A percentile compares a stretch with the other conserved stretches of the same genome.
Evolutionary conservation across 192 early-diverging fungal genomes (phyloP).

Genomic region (Paraglomus occultum): DNA sequence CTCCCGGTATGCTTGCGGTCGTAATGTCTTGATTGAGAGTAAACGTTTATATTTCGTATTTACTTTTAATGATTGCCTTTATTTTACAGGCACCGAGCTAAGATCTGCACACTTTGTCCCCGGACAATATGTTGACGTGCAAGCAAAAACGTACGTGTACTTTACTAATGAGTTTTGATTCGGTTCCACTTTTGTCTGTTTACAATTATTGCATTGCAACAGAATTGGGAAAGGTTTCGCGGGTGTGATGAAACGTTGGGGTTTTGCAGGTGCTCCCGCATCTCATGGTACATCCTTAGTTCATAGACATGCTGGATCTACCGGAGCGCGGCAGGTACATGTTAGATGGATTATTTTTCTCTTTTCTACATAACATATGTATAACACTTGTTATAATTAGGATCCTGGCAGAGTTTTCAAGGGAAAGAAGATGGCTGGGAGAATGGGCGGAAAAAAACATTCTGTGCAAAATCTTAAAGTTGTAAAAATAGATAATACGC

Average conservation of each 20-base stretch:
- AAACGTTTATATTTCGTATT: not conserved
- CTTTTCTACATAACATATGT: not conserved
- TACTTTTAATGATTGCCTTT: not conserved
- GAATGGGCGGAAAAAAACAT: constrained; percentile 82
- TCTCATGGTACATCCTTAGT: constrained; percentile 91
- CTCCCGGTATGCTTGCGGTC: constrained; percentile 48
- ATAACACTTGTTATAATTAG: constrained; percentile 26
- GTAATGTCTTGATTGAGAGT: constrained; percentile 32
- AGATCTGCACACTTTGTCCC: constrained; percentile 87
- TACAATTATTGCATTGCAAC: not conserved
- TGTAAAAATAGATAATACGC: constrained; percentile 78
- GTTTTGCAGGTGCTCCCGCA: constrained; percentile 87
- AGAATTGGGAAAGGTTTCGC: constrained; percentile 93
- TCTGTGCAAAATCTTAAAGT: constrained; percentile 84
- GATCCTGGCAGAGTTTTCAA: constrained; percentile 89
- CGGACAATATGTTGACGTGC: constrained; percentile 94
- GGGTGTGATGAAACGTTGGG: constrained; percentile 97
- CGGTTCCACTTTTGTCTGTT: not conserved
- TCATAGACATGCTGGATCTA: constrained; percentile 87
- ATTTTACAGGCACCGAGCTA: constrained; percentile 56
- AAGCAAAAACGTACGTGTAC: constrained; percentile 69
- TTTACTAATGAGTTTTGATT: constrained; percentile 7
- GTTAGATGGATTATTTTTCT: not conserved
- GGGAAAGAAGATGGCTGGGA: constrained; percentile 98
- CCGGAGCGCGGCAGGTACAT: constrained; percentile 72